phyloP scores from a whole-genome alignment of 2,329 filamentous ascomycete genomes.

The Passalora sequoiae region DNA sequence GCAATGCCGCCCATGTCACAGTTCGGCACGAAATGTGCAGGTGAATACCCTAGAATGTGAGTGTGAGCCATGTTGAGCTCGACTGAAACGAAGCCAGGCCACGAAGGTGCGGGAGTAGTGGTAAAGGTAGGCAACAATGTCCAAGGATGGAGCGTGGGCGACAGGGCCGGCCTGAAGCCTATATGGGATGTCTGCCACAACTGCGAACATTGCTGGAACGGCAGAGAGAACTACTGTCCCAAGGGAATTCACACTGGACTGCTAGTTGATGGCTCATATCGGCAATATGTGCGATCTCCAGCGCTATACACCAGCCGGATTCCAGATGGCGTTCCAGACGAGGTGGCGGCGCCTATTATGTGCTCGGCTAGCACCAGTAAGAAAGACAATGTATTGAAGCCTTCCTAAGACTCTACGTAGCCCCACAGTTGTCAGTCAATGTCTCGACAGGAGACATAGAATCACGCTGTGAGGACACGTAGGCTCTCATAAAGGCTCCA shows the following conservation, averaged over 20 bases:
- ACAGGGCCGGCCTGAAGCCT: slow-evolving; percentile 49
- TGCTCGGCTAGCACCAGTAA: slow-evolving; percentile 55
- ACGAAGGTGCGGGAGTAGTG: slow-evolving; percentile 55
- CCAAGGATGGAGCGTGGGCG: slow-evolving; percentile 49
- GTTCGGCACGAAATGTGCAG: slow-evolving; percentile 31
- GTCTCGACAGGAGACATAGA: too few relatives aligned
- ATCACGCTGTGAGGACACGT: too few relatives aligned
- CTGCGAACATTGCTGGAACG: slow-evolving; percentile 47
- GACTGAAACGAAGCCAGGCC: too few relatives aligned
- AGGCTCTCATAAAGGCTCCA: too few relatives aligned
- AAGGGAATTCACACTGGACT: slow-evolving; percentile 46
- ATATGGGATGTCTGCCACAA: slow-evolving; percentile 49
- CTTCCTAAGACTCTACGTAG: too few relatives aligned
- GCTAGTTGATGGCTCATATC: slow-evolving; percentile 47
- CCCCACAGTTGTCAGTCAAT: too few relatives aligned
- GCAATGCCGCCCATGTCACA: slow-evolving; percentile 44
- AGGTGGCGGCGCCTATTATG: slow-evolving; percentile 57
- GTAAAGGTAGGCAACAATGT: slow-evolving; percentile 53
- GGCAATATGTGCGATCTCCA: slow-evolving; percentile 55
- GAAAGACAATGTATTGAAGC: too few relatives aligned
- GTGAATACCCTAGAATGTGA: too few relatives aligned
- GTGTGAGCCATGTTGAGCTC: too few relatives aligned
- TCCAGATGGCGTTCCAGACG: slow-evolving; percentile 51
- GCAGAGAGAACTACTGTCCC: slow-evolving; percentile 51
- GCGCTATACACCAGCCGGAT: slow-evolving; percentile 52